Evolutionary conservation across 371 early-diverging fungal species (phyloP), one percentile per base, ranked within the genome.

Genomic region (Mortierella sp.): DNA sequence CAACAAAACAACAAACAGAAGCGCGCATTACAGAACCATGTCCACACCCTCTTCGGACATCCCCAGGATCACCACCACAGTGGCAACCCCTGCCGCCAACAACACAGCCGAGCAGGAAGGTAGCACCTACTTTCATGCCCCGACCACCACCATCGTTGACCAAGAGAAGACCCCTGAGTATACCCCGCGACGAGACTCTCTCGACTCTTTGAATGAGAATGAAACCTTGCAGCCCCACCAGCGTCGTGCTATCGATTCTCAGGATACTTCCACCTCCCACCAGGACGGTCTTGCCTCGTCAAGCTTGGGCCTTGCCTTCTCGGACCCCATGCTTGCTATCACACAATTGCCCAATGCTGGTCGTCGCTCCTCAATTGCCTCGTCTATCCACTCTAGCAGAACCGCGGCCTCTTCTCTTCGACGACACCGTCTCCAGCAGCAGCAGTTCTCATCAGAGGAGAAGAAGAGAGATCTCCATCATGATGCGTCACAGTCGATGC

Each of bases 311-410:
- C 78, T 84, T 28, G 84, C 80, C 51, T 78, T 78, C 71, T 84
- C 84, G 43, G 81, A 84, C 69, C 84, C 84, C 31, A 84, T 80
- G 84, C 37, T 84, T 67, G 84, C 84, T 5, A 84, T 84, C 71
- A 75, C 84, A 0, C 84, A 84, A 50, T 46, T 84, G 44, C 77
- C 80, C 21, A 79, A 76, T 50, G 78, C 78, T 10, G 80, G 71
- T 11, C 69, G 84, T 8, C 59, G 78, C 40, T 71, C 80, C 6
- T 84, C 84, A 14, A 76, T 84, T 44, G 78, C 84, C 43, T 80
- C 81, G 0, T 84, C 84, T 26, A 28, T 84, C 19, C 84, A 76
- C 64, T 80, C 84, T 31, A 78, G 73, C 64, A 24, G 75, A 26
- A 80, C 80, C 5, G 10, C 73, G 10, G 28, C 74, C 11, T 77